Percentiles rank a stretch among this genome's conserved stretches.
Evolutionary conservation across 202 grass and related monocot species (phyloP).

Genomic region (Bolboschoenoplectus hybrid): DNA sequence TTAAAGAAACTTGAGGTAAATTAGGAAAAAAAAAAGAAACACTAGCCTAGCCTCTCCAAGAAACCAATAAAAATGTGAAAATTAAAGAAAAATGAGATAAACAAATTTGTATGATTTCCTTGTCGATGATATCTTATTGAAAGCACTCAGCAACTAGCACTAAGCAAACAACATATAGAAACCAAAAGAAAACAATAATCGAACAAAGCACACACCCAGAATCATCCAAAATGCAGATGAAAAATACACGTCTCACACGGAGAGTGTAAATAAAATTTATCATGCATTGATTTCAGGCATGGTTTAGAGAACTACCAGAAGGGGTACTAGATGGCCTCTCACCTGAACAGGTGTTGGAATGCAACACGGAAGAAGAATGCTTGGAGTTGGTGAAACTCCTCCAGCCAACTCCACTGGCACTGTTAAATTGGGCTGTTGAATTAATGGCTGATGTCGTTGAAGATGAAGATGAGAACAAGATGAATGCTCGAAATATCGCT

Average conservation of each 20-base stretch:
- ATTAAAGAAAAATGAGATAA: background rate
- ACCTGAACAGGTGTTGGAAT: conserved; percentile 76
- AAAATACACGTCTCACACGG: background rate
- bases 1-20: background rate
- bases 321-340: conserved; percentile 84
- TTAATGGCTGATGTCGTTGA: conserved; percentile 90
- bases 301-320: conserved; percentile 95
- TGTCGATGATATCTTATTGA: background rate
- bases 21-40: too few relatives aligned
- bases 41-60: background rate
- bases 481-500: conserved; percentile 94
- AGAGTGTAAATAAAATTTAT: background rate
- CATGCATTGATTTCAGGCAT: conserved; percentile 50
- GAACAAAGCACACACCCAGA: background rate
- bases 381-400: conserved; percentile 65
- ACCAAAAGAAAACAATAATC: background rate
- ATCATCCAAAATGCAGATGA: background rate
- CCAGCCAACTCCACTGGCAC: conserved; percentile 60
- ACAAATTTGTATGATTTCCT: background rate
- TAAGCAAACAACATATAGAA: background rate
- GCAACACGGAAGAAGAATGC: conserved; percentile 85
- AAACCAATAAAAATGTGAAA: background rate
- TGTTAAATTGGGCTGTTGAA: conserved; percentile 85
- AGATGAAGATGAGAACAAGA: conserved; percentile 89
- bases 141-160: background rate